Evolutionary conservation across 202 grass and related monocot species (phyloP), one percentile per base, ranked within the genome.

Genomic region (Miscanthus sacchariflorus): DNA sequence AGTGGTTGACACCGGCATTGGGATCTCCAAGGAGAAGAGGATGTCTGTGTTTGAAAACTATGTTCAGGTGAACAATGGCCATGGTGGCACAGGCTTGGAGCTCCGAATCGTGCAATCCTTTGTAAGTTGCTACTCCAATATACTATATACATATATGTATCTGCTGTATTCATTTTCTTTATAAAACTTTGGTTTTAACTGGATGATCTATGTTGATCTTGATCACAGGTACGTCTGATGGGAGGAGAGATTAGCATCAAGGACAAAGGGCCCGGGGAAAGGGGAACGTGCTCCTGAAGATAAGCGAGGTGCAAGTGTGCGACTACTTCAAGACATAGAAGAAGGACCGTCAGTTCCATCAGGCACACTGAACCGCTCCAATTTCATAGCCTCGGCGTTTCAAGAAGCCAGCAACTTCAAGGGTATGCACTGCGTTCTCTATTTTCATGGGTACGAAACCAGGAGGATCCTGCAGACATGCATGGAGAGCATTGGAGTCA

Each of bases 61-160:
- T 69, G 90, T 95, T 44, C 93, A 95, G 66, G 96, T 98, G 5
- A 90, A 98, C 25, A 87, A 94, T 66, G 90, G 89, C 9, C 87
- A 92, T 23, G 90, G 92, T 72, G 92, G 96, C 83, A 93, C 93
- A 14, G 93, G 93, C 25, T 88, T 98, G 56, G 96, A 93, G 28
- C 90, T 98, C 52, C 92, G 93, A 46, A 94, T 98, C 21, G 96
- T 94, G 36, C 92, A 94, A 88, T 96, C 96, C 17, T 96, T 86
- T 72, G 93, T 98, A 70, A 89, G 90, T 80, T 3, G 15, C 49
- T 17, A 52, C 56, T n/a, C 13, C 5, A 36, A 68, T 35, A 4
- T 33, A 8, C 5, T 52, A 52, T 12, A 17, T 66, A 12, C 33
- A 11, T 9, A 21, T 49, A 9, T 52, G 6, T 46, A 8, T 19